These are phyloP conservation scores for Paramecium primaurelia DNA, from an alignment of 73 alveolate genomes.

Conservation along the genomic window DNA sequence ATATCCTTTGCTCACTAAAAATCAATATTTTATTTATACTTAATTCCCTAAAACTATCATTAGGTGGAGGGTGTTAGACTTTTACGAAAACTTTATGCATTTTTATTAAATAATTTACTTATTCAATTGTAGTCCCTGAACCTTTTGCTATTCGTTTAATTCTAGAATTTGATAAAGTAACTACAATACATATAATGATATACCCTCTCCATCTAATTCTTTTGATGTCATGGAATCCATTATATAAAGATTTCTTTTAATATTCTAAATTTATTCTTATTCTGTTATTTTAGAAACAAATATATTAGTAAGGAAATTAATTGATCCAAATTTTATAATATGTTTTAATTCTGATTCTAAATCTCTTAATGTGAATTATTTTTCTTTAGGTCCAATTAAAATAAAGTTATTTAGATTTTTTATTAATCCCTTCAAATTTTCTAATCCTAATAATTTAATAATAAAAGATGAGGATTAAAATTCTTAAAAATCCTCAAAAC, in stretches of 20 bases:
- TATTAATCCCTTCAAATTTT: background rate
- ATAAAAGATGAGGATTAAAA: background rate
- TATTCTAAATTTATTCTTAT: constrained; percentile 93
- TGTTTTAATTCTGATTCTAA: background rate
- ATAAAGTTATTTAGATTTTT: background rate
- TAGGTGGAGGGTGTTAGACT: background rate
- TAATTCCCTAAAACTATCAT: background rate
- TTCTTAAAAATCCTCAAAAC: background rate
- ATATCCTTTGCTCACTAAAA: background rate
- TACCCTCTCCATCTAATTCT: constrained; percentile 81
- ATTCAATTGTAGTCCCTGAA: constrained; percentile 91
- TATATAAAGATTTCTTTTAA: constrained; percentile 93
- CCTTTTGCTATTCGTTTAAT: constrained; percentile 96
- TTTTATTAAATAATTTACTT: constrained; percentile 77
- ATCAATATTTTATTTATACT: background rate
- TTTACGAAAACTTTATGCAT: background rate
- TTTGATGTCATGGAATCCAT: constrained; percentile 96
- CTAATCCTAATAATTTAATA: background rate
- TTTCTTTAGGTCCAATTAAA: background rate
- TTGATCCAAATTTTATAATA: background rate
- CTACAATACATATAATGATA: background rate
- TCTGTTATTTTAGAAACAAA: constrained; percentile 86
- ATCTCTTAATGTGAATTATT: background rate
- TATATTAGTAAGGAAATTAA: too few species aligned
- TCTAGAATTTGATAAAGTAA: constrained; percentile 78